Evolutionary conservation across 495 filamentous ascomycete genomes (phyloP).

Genomic region (Hamigera avellanea): DNA sequence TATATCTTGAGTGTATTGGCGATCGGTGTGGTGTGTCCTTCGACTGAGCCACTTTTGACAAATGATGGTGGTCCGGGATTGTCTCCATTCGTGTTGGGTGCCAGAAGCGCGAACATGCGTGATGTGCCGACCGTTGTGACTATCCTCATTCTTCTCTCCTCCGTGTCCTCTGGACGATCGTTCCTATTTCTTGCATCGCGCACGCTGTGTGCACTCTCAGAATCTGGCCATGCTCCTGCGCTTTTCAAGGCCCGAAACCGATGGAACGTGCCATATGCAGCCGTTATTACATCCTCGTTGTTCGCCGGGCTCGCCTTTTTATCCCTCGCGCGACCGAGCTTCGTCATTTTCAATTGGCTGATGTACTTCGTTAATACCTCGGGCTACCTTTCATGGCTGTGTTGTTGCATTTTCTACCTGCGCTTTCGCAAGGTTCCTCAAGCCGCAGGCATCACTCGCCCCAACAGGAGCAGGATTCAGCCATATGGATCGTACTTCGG

Average conservation of each 20-base stretch:
- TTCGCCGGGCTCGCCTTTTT: conserved; percentile 27
- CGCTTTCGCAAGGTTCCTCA: conserved; percentile 39
- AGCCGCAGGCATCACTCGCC: conserved; percentile 24
- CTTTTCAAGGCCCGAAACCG: conserved; percentile 30
- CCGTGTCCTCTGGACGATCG: conserved; percentile 54
- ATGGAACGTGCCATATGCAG: conserved; percentile 35
- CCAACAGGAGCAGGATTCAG: conserved; percentile 36
- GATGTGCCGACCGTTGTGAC: conserved; percentile 55
- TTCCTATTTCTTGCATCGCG: conserved; percentile 48
- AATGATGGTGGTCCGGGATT: conserved; percentile 38
- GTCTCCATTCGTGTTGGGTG: conserved; percentile 25
- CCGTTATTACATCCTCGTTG: conserved; percentile 26
- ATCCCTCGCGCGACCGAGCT: conserved; percentile 18
- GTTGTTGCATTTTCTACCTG: conserved; percentile 42
- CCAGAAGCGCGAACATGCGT: conserved; percentile 35
- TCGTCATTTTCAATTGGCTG: conserved; percentile 35
- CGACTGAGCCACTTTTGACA: conserved; percentile 40
- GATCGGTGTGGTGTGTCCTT: conserved; percentile 44
- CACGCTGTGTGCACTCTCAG: conserved; percentile 34
- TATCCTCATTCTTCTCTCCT: conserved; percentile 58
- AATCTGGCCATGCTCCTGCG: conserved; percentile 33
- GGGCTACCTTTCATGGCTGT: conserved; percentile 49
- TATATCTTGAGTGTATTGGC: conserved; percentile 49
- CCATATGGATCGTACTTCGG: conserved; percentile 41
- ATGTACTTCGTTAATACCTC: conserved; percentile 49